Evolutionary conservation across 2,329 filamentous ascomycete genomes (phyloP), one percentile per base, ranked within the genome.

Genomic region (Dothistroma septosporum): DNA sequence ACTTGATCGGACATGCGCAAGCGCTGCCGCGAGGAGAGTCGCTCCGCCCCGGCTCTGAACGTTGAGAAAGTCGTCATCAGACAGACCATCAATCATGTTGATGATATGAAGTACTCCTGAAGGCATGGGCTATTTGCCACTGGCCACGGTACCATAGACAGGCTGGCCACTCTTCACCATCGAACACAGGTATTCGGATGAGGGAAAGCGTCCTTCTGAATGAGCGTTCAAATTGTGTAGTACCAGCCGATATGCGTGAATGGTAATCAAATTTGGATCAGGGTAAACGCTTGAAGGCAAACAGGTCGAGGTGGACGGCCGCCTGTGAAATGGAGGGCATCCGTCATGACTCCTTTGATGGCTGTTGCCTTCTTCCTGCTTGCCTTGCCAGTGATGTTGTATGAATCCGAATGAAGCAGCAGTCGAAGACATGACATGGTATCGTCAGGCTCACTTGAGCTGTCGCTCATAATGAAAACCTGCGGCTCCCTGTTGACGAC

Each of bases 11-110:
- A 79, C 72, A n/a, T 77, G 68, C 46, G 75, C 66, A 5, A 84
- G 73, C 1, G 77, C 80, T 62, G 81, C 77, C 1, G 80, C 82
- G 1, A 84, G 74, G 0, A 81, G 76, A 57, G 82, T 83, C 14
- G 77, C 75, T 8, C 82, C 82, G 10, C 81, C 82, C 82, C 81
- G 84, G 57, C 63, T 64, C 35, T 66, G 63, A 11, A 82, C 73
- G 77, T 80, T 83, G 3, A 83, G 74, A 2, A 79, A 78, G 5
- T 77, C 69, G 2, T 74, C 69, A 14, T 64, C 62, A 16, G 31
- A 48, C 61, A 65, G 56, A 32, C 61, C 53, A 53, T 65, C 65
- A 0, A 64, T 57, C 8, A 67, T 69, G 4, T 64, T 63, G 41
- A 72, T 66, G 22, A 67, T 33, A 14, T 58, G 60, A 24, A 55